These are phyloP conservation scores for Botrytis deweyae DNA, from an alignment of 2,329 filamentous ascomycete species.

Conservation along the genomic window DNA sequence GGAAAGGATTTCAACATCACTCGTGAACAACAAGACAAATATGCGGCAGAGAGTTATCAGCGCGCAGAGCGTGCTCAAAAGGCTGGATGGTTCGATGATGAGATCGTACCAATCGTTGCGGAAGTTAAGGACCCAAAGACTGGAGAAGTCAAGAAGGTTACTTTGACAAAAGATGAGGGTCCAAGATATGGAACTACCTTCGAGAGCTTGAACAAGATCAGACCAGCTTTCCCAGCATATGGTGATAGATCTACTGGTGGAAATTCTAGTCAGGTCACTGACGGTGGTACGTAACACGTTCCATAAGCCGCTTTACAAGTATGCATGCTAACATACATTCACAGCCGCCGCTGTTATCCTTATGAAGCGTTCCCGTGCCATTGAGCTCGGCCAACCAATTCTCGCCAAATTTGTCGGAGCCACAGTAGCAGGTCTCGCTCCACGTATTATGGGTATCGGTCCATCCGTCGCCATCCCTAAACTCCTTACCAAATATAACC, in stretches of 20 bases:
- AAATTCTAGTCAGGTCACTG: conserved; percentile 92
- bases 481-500: conserved; percentile 75
- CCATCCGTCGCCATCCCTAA: conserved; percentile 75
- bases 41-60: conserved; percentile 82
- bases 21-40: conserved; percentile 78
- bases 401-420: conserved; percentile 92
- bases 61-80: conserved; percentile 89
- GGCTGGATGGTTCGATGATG: conserved; percentile 86
- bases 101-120: conserved; percentile 86
- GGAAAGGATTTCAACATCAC: conserved; percentile 84
- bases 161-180: conserved; percentile 82
- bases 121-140: conserved; percentile 80
- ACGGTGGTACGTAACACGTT: conserved; percentile 61
- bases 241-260: conserved; percentile 85
- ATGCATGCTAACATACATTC: not conserved
- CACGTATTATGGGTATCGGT: conserved; percentile 95
- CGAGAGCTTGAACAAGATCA: conserved; percentile 79
- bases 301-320: not conserved
- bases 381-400: conserved; percentile 85
- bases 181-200: conserved; percentile 86
- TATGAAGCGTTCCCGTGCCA: conserved; percentile 91
- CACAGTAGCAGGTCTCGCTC: conserved; percentile 84
- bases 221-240: conserved; percentile 86
- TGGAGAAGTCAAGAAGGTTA: conserved; percentile 74
- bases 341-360: conserved; percentile 79